Evolutionary conservation across 176 grass and related monocot genomes (phyloP).

Genomic region (Oryza brachyantha): DNA sequence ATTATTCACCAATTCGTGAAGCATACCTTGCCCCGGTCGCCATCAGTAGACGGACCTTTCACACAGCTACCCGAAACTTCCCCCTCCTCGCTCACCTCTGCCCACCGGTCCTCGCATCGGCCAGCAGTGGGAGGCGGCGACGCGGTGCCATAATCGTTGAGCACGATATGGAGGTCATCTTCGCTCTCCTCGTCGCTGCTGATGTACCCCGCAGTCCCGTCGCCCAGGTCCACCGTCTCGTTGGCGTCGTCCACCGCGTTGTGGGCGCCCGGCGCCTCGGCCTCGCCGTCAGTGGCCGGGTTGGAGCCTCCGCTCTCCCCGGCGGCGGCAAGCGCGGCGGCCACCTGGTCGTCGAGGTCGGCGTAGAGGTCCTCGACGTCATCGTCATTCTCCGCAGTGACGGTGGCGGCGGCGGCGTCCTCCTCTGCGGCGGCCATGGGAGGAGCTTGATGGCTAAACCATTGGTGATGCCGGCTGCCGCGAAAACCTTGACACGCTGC

Average conservation of each 20-base stretch:
- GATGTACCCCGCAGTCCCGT: slow-evolving; percentile 37
- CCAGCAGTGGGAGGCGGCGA: slow-evolving; percentile 20
- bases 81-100: slow-evolving; percentile 35
- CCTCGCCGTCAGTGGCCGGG: slow-evolving; percentile 34
- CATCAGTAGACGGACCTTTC: neutral
- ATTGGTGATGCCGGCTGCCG: slow-evolving; percentile 34
- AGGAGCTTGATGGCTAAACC: slow-evolving; percentile 22
- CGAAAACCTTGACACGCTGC: slow-evolving; percentile 35
- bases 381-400: slow-evolving; percentile 13
- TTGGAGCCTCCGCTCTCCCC: slow-evolving; percentile 51
- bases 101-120: slow-evolving; percentile 6
- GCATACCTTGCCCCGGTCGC: slow-evolving; percentile 34
- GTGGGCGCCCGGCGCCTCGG: slow-evolving; percentile 22
- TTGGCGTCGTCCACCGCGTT: slow-evolving; percentile 14
- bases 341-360: slow-evolving; percentile 65
- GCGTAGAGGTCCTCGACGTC: slow-evolving; percentile 74
- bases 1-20: slow-evolving; percentile 15
- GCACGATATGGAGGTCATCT: slow-evolving; percentile 67
- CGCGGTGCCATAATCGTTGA: slow-evolving; percentile 55
- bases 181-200: slow-evolving; percentile 66
- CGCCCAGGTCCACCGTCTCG: slow-evolving; percentile 49
- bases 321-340: slow-evolving; percentile 32
- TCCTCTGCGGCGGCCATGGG: slow-evolving; percentile 28
- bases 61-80: slow-evolving; percentile 24
- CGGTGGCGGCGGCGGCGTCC: neutral